phyloP scores from a whole-genome alignment of 176 grass and related monocot species.

The Lolium perenne region DNA sequence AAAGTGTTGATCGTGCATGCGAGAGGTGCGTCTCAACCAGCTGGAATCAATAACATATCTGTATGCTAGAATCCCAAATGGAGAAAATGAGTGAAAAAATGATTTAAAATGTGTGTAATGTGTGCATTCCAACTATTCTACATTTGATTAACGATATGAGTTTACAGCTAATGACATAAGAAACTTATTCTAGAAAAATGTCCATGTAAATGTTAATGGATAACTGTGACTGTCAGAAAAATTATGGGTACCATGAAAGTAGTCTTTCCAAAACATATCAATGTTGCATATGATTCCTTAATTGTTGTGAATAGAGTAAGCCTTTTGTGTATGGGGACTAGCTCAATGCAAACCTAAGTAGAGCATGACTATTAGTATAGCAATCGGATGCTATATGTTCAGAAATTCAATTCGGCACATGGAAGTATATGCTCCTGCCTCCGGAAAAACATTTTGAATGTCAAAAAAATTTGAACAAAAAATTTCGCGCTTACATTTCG shows the following conservation, averaged over 20 bases:
- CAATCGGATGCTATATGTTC: too few relatives aligned
- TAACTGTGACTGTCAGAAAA: neutral
- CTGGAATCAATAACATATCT: too few relatives aligned
- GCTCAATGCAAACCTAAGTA: neutral
- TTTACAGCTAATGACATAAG: neutral
- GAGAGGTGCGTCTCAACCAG: neutral
- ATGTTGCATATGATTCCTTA: neutral
- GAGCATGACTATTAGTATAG: too few relatives aligned
- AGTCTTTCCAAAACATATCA: neutral
- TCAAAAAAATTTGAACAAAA: too few relatives aligned
- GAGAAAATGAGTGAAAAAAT: neutral
- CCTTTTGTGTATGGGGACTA: neutral
- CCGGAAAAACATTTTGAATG: too few relatives aligned
- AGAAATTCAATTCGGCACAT: too few relatives aligned
- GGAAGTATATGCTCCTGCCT: too few relatives aligned
- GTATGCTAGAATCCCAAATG: neutral
- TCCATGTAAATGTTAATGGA: neutral
- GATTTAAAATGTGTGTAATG: neutral
- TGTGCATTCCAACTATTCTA: neutral
- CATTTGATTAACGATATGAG: neutral
- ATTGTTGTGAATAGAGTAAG: neutral
- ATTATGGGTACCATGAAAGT: neutral
- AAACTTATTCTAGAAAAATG: neutral
- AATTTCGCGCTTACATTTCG: too few relatives aligned
- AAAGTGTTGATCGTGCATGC: neutral